Percentiles rank a stretch among this genome's conserved stretches.
Evolutionary conservation across 1,284 basidiomycete genomes (phyloP).

Genomic region (Malassezia arunalokei): DNA sequence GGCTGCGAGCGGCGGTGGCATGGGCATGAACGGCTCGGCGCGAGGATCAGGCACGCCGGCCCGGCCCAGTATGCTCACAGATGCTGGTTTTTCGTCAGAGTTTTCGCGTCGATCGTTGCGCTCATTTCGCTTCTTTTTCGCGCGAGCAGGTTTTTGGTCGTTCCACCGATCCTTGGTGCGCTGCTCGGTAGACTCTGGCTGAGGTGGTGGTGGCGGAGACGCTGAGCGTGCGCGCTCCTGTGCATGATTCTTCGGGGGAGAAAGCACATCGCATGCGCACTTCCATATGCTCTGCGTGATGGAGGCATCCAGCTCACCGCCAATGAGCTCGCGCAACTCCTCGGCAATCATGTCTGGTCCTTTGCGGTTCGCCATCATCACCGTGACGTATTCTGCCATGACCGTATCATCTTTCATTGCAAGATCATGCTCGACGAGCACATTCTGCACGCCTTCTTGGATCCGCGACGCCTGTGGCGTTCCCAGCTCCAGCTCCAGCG

Average conservation of each 20-base stretch:
- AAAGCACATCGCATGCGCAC: slow-evolving; percentile 12
- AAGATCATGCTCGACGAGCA: slow-evolving; percentile 27
- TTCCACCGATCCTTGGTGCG: neutral
- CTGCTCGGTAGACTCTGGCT: neutral
- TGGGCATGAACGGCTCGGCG: slow-evolving; percentile 32
- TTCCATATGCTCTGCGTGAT: slow-evolving; percentile 35
- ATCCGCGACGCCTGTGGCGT: slow-evolving; percentile 18
- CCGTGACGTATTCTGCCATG: slow-evolving; percentile 44
- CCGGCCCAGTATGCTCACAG: slow-evolving; percentile 34
- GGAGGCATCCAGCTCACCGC: slow-evolving; percentile 27
- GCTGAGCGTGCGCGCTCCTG: neutral
- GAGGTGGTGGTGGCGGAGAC: slow-evolving; percentile 2
- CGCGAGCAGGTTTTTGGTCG: neutral
- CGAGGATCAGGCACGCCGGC: slow-evolving; percentile 36
- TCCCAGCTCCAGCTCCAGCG: slow-evolving; percentile 23
- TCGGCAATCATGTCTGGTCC: slow-evolving; percentile 30
- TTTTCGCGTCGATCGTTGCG: neutral
- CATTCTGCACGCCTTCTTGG: slow-evolving; percentile 25
- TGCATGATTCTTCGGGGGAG: neutral
- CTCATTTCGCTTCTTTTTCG: neutral
- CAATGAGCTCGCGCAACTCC: slow-evolving; percentile 38
- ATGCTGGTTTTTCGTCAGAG: slow-evolving; percentile 1
- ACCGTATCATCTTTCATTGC: slow-evolving; percentile 28
- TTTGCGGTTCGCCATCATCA: slow-evolving; percentile 45
- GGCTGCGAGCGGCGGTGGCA: neutral